Base-by-base conservation (phyloP, 768 basidiomycete species). In the Xerocomellus intermedius region DNA sequence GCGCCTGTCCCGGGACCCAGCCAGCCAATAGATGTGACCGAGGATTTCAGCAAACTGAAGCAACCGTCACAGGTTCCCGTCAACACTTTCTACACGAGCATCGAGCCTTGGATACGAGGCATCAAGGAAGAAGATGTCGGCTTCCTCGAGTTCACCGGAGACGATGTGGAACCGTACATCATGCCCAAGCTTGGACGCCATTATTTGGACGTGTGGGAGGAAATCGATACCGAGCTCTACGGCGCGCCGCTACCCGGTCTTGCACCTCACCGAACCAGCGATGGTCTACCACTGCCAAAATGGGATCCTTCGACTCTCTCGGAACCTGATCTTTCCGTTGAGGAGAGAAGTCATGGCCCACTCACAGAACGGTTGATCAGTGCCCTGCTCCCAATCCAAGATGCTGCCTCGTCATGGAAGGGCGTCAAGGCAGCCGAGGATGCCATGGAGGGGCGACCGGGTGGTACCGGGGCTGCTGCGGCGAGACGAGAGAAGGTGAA, bases 41-140 rank as follows among this genome's bases (percentile, higher is more conserved):
- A 96, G 53, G 94, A 98, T 73, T 97, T 94, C 66, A 92, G 87
- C 67, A 89, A 89, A 69, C 73, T 80, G 24, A 96, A 92, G 71
- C 82, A 71, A 42, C 91, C 92, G 0, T 61, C 81, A n/a, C 89
- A 91, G 67, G 80, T 79, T 10, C 78, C 76, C 19, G 80, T 87
- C 28, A 80, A 75, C 30, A 93, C 92, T 1, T 98, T 97, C 68
- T 94, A 94, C 72, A 77, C 87, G 24, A 88, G 85, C 64, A 83
- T 96, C 43, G 96, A 98, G 64, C 89, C 91, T 12, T 99, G 90
- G 78, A 77, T 95, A 65, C 86, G 94, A 48, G 82, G 84, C 22
- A 85, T 98, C 42, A 88, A 88, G 58, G 97, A 98, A 72, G 97
- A 98, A 71, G 97, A 99, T 66, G 75, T 98, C 28, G 96, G 96